Base-by-base conservation (phyloP, 1,284 basidiomycete species). In the Leccinum pseudoinsigne region DNA sequence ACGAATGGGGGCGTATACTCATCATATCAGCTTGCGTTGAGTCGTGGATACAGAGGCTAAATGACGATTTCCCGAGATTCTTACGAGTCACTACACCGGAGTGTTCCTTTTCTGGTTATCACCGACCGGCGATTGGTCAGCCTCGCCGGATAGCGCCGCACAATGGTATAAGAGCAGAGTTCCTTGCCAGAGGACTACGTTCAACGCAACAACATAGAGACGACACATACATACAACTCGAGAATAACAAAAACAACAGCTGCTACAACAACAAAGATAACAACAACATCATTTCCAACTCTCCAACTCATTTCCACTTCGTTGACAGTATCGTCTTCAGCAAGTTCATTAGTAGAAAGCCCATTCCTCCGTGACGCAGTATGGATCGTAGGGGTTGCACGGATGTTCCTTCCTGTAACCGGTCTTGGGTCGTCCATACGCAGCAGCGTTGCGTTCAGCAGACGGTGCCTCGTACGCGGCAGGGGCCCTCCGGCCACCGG, bases 311-410 rank as follows among this genome's bases (percentile, higher is more conserved):
- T 59, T 28, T 61, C 40, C 21, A 56, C 34, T 58, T 61, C 51
- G 57, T 60, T 62, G 18, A 59, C 53, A 55, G n/a, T 23, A 51
- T 57, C 58, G 10, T 55, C 11, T 31, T 63, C 53, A 47, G 11
- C 38, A 23, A 26, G 31, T 26, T 36, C 55, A 60, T 76, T 66
- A 89, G 69, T 79, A 88, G 76, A 82, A 90, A 21, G 80, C 81
- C 79, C 86, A 92, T 71, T 92, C 90, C 69, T 92, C 90, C 14
- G 88, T 82, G 31, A 89, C 80, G 68, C 89, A 92, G 67, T 88
- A 86, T 42, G 80, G 77, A 63, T 86, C 86, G 64, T 86, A 84
- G 55, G 78, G 78, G 61, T 77, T 77, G 73, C 89, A 90, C 5
- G 83, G 82, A 73, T 84, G 82, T 54, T 83, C 77, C 67, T 68